Percentiles rank a stretch among this genome's conserved stretches.
Conservation (phyloP, 441 rosid genomes). For the Jatropha podagrica region DNA sequence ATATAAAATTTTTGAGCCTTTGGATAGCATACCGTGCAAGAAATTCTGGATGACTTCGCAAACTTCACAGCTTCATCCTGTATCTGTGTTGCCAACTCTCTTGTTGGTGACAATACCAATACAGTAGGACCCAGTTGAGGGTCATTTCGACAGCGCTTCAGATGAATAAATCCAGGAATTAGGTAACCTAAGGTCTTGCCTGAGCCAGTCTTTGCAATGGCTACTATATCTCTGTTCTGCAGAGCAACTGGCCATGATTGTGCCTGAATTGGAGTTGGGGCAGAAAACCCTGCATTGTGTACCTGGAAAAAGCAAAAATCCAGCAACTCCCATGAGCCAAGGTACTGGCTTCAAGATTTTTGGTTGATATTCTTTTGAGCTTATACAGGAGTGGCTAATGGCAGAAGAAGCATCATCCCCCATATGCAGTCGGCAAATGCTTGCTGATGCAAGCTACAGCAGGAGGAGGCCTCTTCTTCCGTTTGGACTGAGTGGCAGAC, state of each 20-base stretch:
- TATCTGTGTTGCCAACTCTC: conserved; percentile 98
- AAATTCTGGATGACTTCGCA: conserved; percentile 87
- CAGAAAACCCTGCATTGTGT: conserved; percentile 84
- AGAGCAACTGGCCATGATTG: conserved; percentile 98
- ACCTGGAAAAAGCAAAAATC: conserved; percentile 81
- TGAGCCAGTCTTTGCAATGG: conserved; percentile 98
- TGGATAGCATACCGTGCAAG: conserved; percentile 64
- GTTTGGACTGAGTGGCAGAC: conserved; percentile 74
- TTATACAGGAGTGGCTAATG: conserved; percentile 50
- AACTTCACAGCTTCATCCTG: conserved; percentile 93
- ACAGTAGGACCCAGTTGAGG: conserved; percentile 92
- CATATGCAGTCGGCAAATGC: conserved; percentile 73
- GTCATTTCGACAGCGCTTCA: conserved; percentile 63
- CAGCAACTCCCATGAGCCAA: conserved; percentile 56
- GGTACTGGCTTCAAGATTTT: conserved; percentile 47
- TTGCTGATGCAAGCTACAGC: conserved; percentile 86
- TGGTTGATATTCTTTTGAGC: conserved; percentile 40
- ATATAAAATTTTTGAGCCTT: background rate
- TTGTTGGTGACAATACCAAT: conserved; percentile 91
- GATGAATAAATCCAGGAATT: conserved; percentile 80
- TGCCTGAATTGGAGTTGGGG: conserved; percentile 99
- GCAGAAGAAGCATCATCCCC: conserved; percentile 99
- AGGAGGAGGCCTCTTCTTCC: conserved; percentile 98
- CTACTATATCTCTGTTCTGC: conserved; percentile 92
- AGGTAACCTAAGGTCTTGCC: conserved; percentile 99